Percentiles rank a stretch among this genome's conserved stretches.
These are phyloP conservation scores for Pugionium dolabratum DNA, from an alignment of 345 rosid genomes.

Conservation along the genomic window DNA sequence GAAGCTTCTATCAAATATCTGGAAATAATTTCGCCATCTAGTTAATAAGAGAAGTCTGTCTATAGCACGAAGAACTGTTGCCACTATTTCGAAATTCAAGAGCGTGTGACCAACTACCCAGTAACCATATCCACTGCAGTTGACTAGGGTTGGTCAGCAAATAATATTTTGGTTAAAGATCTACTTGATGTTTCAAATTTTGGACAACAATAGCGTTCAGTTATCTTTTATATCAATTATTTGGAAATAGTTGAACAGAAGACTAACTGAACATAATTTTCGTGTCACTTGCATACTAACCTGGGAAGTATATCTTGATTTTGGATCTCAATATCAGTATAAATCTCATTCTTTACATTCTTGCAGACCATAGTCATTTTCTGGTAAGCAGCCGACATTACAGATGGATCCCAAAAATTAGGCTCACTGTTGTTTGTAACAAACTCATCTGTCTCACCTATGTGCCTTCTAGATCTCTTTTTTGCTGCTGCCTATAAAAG, in stretches of 20 bases:
- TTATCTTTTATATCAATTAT: constrained; percentile 1
- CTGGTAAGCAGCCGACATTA: constrained; percentile 82
- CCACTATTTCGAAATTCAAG: constrained; percentile 7
- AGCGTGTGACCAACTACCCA: constrained; percentile 12
- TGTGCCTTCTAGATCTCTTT: constrained; percentile 82
- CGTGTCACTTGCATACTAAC: constrained; percentile 41
- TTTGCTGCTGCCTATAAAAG: constrained; percentile 71
- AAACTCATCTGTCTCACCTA: constrained; percentile 92
- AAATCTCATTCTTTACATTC: constrained; percentile 80
- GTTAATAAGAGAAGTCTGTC: constrained; percentile 13
- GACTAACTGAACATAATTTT: neutral
- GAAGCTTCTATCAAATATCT: constrained; percentile 9
- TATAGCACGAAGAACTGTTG: neutral
- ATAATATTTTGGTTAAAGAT: constrained; percentile 15
- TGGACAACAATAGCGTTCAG: neutral
- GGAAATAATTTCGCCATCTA: constrained; percentile 5
- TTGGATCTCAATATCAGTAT: constrained; percentile 91
- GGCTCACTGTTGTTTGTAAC: constrained; percentile 60
- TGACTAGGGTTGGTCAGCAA: constrained; percentile 12
- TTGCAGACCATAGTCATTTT: constrained; percentile 78
- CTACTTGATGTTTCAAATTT: constrained; percentile 3
- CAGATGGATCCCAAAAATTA: constrained; percentile 60
- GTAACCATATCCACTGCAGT: neutral
- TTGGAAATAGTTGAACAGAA: constrained; percentile 5
- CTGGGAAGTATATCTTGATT: constrained; percentile 89